Evolutionary conservation across 78 protist species (phyloP).

Genomic region (Speleostelium caveatum): DNA sequence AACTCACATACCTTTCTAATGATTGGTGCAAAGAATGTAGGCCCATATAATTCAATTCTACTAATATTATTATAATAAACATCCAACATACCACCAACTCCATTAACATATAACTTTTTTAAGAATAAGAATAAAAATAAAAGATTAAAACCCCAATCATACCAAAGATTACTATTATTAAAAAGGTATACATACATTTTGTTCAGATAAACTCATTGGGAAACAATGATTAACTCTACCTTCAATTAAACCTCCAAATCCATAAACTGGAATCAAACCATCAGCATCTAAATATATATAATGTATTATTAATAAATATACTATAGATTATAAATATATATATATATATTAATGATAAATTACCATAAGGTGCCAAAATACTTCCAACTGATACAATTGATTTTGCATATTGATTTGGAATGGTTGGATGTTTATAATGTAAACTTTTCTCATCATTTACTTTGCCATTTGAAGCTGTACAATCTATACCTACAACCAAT

Average conservation of each 20-base stretch:
- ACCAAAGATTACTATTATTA: too few species aligned
- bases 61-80: constrained; percentile 48
- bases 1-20: constrained; percentile 15
- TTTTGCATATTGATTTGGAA: constrained; percentile 77
- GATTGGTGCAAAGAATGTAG: constrained; percentile 84
- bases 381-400: constrained; percentile 50
- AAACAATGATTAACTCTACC: constrained; percentile 81
- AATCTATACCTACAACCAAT: constrained; percentile 91
- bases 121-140: too few species aligned
- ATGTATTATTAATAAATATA: too few species aligned
- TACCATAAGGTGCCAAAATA: constrained; percentile 36
- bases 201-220: constrained; percentile 68
- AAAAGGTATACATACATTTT: too few species aligned
- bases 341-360: too few species aligned
- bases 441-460: neutral
- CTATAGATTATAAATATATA: too few species aligned
- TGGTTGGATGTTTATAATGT: constrained; percentile 54
- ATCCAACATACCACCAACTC: constrained; percentile 74
- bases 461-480: constrained; percentile 89
- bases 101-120: neutral
- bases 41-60: constrained; percentile 74
- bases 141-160: too few species aligned
- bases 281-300: too few species aligned
- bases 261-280: constrained; percentile 81
- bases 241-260: constrained; percentile 89